Conservation (phyloP, 139 green algal species). For the Chlorella sp. region DNA sequence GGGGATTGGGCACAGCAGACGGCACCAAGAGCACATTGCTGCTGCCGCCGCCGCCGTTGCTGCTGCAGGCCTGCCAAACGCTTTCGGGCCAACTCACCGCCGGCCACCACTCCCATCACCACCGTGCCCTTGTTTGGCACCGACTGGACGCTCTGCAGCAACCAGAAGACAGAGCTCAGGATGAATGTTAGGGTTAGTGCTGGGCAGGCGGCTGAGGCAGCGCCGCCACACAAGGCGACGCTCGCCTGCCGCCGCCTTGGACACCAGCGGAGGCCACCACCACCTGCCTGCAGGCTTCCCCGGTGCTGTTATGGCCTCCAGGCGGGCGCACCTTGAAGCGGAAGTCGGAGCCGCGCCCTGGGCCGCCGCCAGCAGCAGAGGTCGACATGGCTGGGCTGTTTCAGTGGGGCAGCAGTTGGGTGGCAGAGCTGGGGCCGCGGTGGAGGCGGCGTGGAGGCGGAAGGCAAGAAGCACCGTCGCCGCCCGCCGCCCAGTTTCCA, state of each 20-base stretch:
- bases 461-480: neutral
- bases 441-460: neutral
- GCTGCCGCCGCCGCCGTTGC: neutral
- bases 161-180: neutral
- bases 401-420: too few relatives aligned
- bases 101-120: neutral
- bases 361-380: slow-evolving; percentile 6
- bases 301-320: neutral
- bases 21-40: neutral
- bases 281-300: too few relatives aligned
- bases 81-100: neutral
- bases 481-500: neutral
- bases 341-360: neutral
- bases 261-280: neutral
- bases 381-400: neutral
- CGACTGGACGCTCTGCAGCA: slow-evolving; percentile 4
- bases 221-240: neutral
- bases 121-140: neutral
- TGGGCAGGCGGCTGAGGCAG: neutral
- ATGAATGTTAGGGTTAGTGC: neutral
- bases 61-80: neutral
- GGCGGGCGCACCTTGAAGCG: neutral
- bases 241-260: neutral
- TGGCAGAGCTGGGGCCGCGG: too few relatives aligned
- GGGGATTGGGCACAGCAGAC: too few relatives aligned